Conservation (phyloP, 73 alveolate species). For the Tetrahymena elliotti region DNA sequence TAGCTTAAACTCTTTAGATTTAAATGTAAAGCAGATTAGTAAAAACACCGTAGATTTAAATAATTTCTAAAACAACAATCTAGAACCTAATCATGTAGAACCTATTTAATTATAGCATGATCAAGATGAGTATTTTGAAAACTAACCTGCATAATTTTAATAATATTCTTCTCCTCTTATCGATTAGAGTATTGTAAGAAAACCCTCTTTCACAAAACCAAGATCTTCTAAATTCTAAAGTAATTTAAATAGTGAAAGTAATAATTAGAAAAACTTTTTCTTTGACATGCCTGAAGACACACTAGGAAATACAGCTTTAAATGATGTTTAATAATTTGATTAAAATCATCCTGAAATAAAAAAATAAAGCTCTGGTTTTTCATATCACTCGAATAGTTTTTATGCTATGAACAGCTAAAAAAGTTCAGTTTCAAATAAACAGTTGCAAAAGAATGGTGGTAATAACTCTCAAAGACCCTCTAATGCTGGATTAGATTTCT, state of each 20-base stretch:
- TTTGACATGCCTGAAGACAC: not conserved
- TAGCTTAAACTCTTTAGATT: not conserved
- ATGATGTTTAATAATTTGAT: not conserved
- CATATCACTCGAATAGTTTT: not conserved
- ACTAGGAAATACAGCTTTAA: not conserved
- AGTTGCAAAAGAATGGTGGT: not conserved
- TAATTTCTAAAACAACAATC: not conserved
- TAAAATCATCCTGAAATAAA: not conserved
- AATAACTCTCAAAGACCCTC: not conserved
- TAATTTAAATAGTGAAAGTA: not conserved
- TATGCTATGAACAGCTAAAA: not conserved
- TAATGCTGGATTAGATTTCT: not conserved
- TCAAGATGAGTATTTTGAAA: not conserved
- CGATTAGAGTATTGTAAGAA: not conserved
- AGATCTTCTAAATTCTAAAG: not conserved
- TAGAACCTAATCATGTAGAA: not conserved
- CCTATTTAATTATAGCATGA: not conserved
- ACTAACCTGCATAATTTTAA: not conserved
- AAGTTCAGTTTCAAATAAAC: not conserved
- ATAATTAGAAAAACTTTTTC: not conserved
- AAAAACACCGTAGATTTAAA: not conserved
- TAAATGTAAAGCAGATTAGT: not conserved
- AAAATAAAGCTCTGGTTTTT: not conserved
- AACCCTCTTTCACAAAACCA: not conserved
- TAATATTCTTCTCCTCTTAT: not conserved